Conservation (phyloP, 345 rosid species). For the Murraya koenigii region DNA sequence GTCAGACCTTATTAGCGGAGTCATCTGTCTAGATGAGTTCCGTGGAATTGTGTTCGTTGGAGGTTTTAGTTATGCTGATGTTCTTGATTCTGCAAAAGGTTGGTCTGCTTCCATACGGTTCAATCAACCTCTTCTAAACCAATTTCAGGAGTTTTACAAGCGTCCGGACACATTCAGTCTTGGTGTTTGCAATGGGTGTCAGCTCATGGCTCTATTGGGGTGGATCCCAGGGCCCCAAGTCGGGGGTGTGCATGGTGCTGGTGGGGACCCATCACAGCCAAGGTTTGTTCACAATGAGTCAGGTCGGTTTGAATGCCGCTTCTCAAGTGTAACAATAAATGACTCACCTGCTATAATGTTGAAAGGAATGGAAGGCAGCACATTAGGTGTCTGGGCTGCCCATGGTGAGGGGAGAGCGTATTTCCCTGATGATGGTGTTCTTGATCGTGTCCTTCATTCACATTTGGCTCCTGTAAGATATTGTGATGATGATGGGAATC, state of each 20-base stretch:
- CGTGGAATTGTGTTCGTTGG: slow-evolving; percentile 90
- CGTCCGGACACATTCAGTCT: slow-evolving; percentile 88
- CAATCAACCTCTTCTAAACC: slow-evolving; percentile 66
- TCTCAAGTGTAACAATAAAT: slow-evolving; percentile 68
- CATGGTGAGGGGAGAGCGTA: slow-evolving; percentile 97
- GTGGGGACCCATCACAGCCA: slow-evolving; percentile 80
- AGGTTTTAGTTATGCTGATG: slow-evolving; percentile 93
- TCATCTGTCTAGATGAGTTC: slow-evolving; percentile 58
- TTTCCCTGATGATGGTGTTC: slow-evolving; percentile 83
- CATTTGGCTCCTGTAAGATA: slow-evolving; percentile 78
- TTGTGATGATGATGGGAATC: slow-evolving; percentile 79
- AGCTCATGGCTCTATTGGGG: slow-evolving; percentile 88
- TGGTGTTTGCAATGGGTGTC: slow-evolving; percentile 95
- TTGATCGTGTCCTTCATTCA: slow-evolving; percentile 68
- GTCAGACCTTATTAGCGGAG: slow-evolving; percentile 80
- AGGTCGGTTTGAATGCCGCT: slow-evolving; percentile 90
- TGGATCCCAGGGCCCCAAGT: slow-evolving; percentile 96
- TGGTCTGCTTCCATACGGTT: slow-evolving; percentile 95
- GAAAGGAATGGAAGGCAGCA: slow-evolving; percentile 95
- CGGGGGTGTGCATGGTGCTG: slow-evolving; percentile 72
- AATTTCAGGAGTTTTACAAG: slow-evolving; percentile 86
- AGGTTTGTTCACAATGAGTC: slow-evolving; percentile 93
- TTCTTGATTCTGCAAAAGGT: slow-evolving; percentile 95
- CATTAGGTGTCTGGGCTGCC: slow-evolving; percentile 94
- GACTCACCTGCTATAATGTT: slow-evolving; percentile 89